Conservation (phyloP, 148 eudicot genomes). For the Arctostaphylos glauca region DNA sequence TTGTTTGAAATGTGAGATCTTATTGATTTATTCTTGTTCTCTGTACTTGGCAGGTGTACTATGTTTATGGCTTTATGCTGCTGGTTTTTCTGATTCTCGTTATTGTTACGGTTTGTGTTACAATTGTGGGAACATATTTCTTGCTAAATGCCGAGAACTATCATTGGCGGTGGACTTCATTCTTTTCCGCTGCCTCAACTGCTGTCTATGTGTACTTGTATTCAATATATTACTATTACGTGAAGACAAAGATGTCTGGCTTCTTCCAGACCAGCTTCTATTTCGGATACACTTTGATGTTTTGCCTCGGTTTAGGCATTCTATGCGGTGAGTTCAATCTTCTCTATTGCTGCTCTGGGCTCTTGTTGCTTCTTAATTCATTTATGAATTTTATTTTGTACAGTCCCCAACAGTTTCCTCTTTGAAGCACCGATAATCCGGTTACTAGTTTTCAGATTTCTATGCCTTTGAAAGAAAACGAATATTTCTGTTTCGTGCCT, state of each 20-base stretch:
- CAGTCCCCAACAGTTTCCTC: not conserved
- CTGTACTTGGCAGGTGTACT: constrained; percentile 67
- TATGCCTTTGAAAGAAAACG: not conserved
- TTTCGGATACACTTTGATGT: constrained; percentile 83
- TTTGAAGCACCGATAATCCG: not conserved
- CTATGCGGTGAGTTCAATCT: constrained; percentile 67
- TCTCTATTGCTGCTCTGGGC: not conserved
- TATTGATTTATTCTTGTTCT: constrained; percentile 8
- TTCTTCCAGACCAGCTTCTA: constrained; percentile 99
- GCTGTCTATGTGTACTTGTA: constrained; percentile 84
- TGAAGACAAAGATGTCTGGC: constrained; percentile 96
- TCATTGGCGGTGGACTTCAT: constrained; percentile 96
- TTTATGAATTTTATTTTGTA: not conserved
- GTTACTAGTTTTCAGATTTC: not conserved
- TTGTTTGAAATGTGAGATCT: not conserved
- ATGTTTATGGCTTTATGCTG: constrained; percentile 89
- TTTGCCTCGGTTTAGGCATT: constrained; percentile 79
- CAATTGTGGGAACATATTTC: constrained; percentile 96
- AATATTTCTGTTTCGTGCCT: not conserved
- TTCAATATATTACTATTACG: constrained; percentile 79
- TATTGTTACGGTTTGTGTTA: constrained; percentile 90
- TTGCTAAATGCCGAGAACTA: constrained; percentile 97
- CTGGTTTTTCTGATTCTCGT: constrained; percentile 83
- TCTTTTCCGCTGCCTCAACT: constrained; percentile 84
- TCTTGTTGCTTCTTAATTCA: not conserved